Percentiles rank a stretch among this genome's conserved stretches.
Conservation (phyloP, 495 filamentous ascomycete species). For the Xylaria longipes region DNA sequence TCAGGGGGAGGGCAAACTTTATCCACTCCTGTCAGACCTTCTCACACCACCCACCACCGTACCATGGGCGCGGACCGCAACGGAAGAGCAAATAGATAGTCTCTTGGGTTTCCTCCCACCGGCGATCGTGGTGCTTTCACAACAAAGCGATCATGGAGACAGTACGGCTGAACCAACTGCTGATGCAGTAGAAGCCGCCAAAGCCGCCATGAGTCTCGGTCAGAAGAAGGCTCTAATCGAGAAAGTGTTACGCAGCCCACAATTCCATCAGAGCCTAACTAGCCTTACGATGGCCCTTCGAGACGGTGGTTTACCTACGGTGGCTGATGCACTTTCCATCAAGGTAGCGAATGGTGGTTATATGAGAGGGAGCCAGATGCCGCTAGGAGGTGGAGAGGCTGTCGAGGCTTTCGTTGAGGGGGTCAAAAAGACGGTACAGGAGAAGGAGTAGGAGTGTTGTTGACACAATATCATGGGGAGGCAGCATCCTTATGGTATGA, state of each 20-base stretch:
- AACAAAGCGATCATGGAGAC: conserved; percentile 61
- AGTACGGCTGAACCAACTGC: conserved; percentile 64
- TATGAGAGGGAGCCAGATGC: conserved; percentile 74
- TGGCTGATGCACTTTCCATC: conserved; percentile 84
- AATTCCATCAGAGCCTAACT: conserved; percentile 84
- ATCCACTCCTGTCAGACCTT: conserved; percentile 87
- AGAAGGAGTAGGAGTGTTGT: conserved; percentile 41
- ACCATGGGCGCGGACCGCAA: conserved; percentile 72
- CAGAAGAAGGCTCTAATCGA: conserved; percentile 84
- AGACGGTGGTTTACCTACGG: conserved; percentile 89
- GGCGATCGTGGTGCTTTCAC: conserved; percentile 68
- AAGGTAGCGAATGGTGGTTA: conserved; percentile 82
- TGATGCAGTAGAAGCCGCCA: conserved; percentile 70
- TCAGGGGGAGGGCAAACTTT: conserved; percentile 63
- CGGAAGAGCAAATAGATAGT: conserved; percentile 69
- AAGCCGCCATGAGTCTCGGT: conserved; percentile 71
- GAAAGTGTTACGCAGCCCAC: conserved; percentile 86
- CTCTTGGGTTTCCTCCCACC: conserved; percentile 79
- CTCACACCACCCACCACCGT: conserved; percentile 78
- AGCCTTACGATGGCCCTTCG: conserved; percentile 86
- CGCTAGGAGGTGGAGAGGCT: conserved; percentile 86
- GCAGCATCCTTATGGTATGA: not conserved
- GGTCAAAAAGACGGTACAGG: conserved; percentile 76
- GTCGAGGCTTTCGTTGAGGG: conserved; percentile 91
- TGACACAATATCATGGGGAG: not conserved